Evolutionary conservation across 805 yeast genomes (phyloP).

Genomic region (Kregervanrija fluxuum): DNA sequence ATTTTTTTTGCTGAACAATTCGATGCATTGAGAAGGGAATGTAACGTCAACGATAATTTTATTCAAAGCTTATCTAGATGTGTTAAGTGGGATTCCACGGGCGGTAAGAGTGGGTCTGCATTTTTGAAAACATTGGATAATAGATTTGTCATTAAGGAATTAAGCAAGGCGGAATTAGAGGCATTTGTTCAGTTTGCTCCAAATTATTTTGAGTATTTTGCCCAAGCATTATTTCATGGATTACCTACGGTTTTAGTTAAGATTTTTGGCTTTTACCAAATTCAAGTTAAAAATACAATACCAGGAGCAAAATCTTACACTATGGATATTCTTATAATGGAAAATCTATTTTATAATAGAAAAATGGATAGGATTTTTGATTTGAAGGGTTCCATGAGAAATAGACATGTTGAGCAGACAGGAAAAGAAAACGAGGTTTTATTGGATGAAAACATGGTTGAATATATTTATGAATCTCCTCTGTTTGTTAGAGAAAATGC

Average conservation of each 20-base stretch:
- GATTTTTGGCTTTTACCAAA: constrained; percentile 92
- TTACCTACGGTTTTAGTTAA: constrained; percentile 92
- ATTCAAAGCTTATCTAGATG: constrained; percentile 90
- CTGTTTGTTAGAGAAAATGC: constrained; percentile 89
- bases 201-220: constrained; percentile 90
- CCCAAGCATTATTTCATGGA: constrained; percentile 91
- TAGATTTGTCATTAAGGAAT: constrained; percentile 80
- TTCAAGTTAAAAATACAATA: constrained; percentile 73
- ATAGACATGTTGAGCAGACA: constrained; percentile 93
- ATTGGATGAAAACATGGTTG: constrained; percentile 96
- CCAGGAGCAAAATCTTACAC: constrained; percentile 65
- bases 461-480: constrained; percentile 93
- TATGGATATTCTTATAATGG: constrained; percentile 93
- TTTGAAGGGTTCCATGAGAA: constrained; percentile 95
- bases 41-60: constrained; percentile 68
- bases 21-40: constrained; percentile 83
- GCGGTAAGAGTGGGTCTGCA: constrained; percentile 95
- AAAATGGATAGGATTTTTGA: constrained; percentile 85
- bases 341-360: constrained; percentile 80
- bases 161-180: constrained; percentile 82
- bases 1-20: constrained; percentile 94
- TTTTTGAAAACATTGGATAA: constrained; percentile 90
- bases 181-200: constrained; percentile 95
- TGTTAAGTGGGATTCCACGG: constrained; percentile 90
- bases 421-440: constrained; percentile 93